A percentile compares a stretch with the other conserved stretches of the same genome.
Evolutionary conservation across 208 protist genomes (phyloP).

Genomic region (Porcisia deanei): DNA sequence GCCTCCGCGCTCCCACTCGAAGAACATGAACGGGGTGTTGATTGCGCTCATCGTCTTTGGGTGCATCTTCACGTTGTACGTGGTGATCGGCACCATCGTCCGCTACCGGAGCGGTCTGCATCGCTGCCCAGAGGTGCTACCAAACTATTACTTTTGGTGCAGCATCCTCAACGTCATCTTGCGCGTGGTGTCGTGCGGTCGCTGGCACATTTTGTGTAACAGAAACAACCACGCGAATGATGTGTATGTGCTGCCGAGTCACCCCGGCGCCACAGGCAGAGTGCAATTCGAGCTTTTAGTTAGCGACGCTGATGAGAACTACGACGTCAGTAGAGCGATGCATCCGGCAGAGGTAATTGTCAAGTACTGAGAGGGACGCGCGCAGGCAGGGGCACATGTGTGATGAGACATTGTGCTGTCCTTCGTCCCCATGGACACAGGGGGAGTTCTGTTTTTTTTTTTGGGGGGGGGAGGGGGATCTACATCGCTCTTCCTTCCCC

Average conservation of each 20-base stretch:
- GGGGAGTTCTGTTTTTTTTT: no score
- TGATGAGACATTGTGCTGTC: not conserved
- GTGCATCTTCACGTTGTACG: conserved; percentile 48
- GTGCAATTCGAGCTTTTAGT: conserved; percentile 56
- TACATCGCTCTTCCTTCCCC: not conserved
- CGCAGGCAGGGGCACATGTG: not conserved
- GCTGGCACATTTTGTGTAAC: conserved; percentile 13
- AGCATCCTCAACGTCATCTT: conserved; percentile 26
- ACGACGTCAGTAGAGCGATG: conserved; percentile 37
- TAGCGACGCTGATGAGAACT: conserved; percentile 53
- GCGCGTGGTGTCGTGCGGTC: conserved; percentile 52
- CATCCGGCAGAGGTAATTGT: conserved; percentile 49
- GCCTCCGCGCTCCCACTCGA: not conserved
- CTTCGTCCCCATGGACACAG: no score
- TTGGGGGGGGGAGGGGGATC: not conserved
- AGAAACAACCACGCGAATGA: conserved; percentile 5
- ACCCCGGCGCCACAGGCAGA: conserved; percentile 22
- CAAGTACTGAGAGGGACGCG: conserved; percentile 15
- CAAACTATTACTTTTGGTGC: conserved; percentile 81
- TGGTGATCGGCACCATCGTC: conserved; percentile 65
- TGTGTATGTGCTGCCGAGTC: conserved; percentile 31
- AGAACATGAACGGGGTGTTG: conserved; percentile 23
- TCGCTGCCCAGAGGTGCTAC: conserved; percentile 71
- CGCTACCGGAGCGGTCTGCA: conserved; percentile 75
- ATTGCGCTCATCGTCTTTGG: conserved; percentile 41